Conservation (phyloP, 2,329 filamentous ascomycete species). For the Colletotrichum shisoi region DNA sequence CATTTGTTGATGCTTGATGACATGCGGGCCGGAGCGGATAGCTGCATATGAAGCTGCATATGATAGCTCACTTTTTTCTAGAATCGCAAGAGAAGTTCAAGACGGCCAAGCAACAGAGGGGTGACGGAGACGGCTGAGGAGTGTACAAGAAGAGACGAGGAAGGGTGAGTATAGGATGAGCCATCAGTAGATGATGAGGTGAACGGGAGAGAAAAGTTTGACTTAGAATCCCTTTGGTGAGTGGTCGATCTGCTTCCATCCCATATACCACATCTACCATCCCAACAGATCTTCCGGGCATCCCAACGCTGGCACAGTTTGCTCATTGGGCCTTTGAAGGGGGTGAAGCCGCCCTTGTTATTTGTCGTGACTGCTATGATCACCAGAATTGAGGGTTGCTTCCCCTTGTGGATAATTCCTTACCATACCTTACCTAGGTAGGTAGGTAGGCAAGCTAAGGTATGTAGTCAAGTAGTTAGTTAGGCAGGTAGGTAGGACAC, state of each 20-base stretch:
- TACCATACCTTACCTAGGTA: background rate
- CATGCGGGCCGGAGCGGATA: conserved; percentile 8
- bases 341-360: background rate
- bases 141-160: background rate
- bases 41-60: conserved; percentile 31
- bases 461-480: no score
- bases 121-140: no score
- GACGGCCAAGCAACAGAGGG: background rate
- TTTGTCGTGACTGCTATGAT: background rate
- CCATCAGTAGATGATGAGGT: background rate
- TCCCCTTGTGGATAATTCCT: background rate
- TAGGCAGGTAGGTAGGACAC: no score
- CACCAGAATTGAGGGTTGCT: background rate
- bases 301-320: background rate
- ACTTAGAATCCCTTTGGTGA: background rate
- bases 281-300: background rate
- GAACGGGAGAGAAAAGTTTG: background rate
- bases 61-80: conserved; percentile 16
- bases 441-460: no score
- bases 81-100: background rate
- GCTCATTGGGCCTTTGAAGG: background rate
- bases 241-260: background rate
- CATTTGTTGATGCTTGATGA: background rate
- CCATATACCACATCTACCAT: background rate
- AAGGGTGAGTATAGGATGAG: background rate